These are phyloP conservation scores for Houttuynia cordata DNA, from an alignment of 164 flowering plant species.

Conservation along the genomic window DNA sequence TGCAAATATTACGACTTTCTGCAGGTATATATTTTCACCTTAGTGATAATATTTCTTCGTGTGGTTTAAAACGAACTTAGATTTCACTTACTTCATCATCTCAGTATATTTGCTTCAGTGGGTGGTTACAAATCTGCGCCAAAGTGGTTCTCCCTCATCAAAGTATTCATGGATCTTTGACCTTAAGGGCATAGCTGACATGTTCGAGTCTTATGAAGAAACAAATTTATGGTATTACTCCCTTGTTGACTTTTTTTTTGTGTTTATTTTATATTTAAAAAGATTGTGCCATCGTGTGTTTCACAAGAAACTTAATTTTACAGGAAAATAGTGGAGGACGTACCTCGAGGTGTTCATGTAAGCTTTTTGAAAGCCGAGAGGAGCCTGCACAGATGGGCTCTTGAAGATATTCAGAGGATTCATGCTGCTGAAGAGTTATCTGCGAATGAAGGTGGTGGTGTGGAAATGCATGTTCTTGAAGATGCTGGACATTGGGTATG, in stretches of 20 bases:
- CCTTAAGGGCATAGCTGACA: slow-evolving; percentile 73
- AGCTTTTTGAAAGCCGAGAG: slow-evolving; percentile 92
- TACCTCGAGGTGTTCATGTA: slow-evolving; percentile 82
- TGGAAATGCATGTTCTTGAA: slow-evolving; percentile 95
- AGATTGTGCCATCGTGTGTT: too few species aligned
- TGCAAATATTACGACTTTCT: too few species aligned
- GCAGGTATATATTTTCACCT: too few species aligned
- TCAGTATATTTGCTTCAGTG: slow-evolving; percentile 38
- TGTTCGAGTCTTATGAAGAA: slow-evolving; percentile 87
- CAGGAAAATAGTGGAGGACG: slow-evolving; percentile 84
- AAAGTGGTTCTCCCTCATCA: slow-evolving; percentile 31
- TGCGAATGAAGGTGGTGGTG: slow-evolving; percentile 76
- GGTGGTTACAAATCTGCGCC: slow-evolving; percentile 88
- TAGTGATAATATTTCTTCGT: too few species aligned
- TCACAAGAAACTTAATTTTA: background rate
- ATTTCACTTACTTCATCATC: too few species aligned
- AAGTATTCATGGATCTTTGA: slow-evolving; percentile 81
- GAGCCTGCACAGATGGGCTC: slow-evolving; percentile 95
- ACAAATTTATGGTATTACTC: slow-evolving; percentile 78
- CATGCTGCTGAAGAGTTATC: slow-evolving; percentile 90
- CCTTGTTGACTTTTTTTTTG: background rate
- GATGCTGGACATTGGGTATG: slow-evolving; percentile 99
- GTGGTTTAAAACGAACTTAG: too few species aligned
- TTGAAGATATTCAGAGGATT: slow-evolving; percentile 81
- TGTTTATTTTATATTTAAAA: background rate